Evolutionary conservation across 768 basidiomycete genomes (phyloP).

Genomic region (Tylopilus sp.): DNA sequence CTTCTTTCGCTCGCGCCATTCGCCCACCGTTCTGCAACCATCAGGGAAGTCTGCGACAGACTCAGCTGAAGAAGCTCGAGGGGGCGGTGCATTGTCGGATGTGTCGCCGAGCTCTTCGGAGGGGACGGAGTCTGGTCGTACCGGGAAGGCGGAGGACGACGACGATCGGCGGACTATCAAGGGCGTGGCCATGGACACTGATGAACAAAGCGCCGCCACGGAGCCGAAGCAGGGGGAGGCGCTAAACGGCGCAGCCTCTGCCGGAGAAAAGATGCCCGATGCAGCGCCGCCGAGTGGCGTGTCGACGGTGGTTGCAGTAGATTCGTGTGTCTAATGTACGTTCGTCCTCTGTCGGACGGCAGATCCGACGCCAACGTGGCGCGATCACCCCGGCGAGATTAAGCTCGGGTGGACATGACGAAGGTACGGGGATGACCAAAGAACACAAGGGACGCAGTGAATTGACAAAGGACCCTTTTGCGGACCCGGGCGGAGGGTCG

Average conservation of each 20-base stretch:
- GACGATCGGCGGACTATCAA: conserved; percentile 44
- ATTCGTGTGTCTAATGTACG: conserved; percentile 18
- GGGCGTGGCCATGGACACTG: conserved; percentile 23
- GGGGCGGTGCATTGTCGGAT: conserved; percentile 14
- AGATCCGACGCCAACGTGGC: neutral
- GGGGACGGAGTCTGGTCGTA: neutral
- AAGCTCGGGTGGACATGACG: conserved; percentile 12
- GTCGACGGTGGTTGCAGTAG: conserved; percentile 21
- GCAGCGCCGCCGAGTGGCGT: conserved; percentile 8
- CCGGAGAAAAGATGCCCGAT: conserved; percentile 22
- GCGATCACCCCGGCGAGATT: no score
- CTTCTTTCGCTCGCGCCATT: conserved; percentile 60
- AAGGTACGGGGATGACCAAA: conserved; percentile 17
- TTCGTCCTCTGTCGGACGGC: neutral
- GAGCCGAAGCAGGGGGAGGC: conserved; percentile 11
- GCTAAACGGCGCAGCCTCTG: conserved; percentile 6
- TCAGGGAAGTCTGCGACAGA: conserved; percentile 23
- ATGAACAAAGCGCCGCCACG: conserved; percentile 9
- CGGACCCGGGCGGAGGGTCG: conserved; percentile 17
- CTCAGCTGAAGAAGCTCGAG: conserved; percentile 17
- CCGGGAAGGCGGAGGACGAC: conserved; percentile 30
- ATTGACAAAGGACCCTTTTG: conserved; percentile 18
- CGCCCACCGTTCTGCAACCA: conserved; percentile 37
- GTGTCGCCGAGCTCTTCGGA: conserved; percentile 7
- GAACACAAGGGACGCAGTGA: conserved; percentile 19